Evolutionary conservation across 169 alveolate species (phyloP).

Genomic region (Plasmodium coatneyi): DNA sequence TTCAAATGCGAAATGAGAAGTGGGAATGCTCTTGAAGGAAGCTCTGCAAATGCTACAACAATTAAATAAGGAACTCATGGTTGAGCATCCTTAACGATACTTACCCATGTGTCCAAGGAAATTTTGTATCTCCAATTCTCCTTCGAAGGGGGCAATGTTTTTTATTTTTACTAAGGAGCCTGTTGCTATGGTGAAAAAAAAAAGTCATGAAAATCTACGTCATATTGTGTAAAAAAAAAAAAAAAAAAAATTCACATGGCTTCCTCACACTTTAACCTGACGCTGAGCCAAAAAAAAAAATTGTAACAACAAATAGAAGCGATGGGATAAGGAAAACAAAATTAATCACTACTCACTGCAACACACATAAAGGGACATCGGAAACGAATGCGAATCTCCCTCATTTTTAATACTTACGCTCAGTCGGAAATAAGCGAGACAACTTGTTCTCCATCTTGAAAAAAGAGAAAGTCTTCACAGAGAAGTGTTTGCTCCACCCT

Average conservation of each 20-base stretch:
- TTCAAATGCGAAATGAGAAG: not conserved
- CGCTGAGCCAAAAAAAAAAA: not conserved
- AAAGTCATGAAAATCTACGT: not conserved
- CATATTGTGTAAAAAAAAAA: not conserved
- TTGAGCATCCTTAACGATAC: not conserved
- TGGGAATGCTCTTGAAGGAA: not conserved
- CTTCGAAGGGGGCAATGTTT: conserved; percentile 40
- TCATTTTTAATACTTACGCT: conserved; percentile 20
- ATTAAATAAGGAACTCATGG: not conserved
- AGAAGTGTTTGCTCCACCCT: not conserved
- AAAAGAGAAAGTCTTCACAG: not conserved
- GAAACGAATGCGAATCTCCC: not conserved
- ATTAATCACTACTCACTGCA: not conserved
- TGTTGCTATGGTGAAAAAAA: conserved; percentile 29
- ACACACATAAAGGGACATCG: not conserved
- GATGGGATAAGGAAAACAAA: not conserved
- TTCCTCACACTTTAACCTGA: not conserved
- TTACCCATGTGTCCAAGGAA: conserved; percentile 69
- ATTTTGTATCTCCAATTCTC: conserved; percentile 42
- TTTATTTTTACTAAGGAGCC: conserved; percentile 63
- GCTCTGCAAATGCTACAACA: not conserved
- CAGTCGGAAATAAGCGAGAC: conserved; percentile 36
- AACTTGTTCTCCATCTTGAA: conserved; percentile 19
- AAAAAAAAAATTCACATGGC: not conserved
- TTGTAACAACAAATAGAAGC: not conserved